Evolutionary conservation across 768 basidiomycete genomes (phyloP).

Genomic region (Suillus cothurnatus): DNA sequence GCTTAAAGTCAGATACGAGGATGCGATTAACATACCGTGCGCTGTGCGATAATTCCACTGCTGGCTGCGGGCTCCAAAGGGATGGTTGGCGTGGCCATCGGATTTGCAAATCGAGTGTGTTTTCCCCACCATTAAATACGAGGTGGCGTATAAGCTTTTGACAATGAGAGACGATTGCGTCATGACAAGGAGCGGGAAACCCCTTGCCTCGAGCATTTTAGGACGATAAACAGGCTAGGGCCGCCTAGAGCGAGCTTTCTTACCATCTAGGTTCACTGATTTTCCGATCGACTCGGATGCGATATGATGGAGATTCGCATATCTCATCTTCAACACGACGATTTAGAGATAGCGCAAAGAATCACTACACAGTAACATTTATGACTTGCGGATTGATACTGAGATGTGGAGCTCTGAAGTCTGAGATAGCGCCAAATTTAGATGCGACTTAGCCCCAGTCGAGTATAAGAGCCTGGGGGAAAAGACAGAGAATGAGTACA

Average conservation of each 20-base stretch:
- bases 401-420: neutral
- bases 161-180: neutral
- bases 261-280: neutral
- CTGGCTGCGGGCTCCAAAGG: neutral
- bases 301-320: neutral
- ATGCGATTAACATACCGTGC: neutral
- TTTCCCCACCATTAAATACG: neutral
- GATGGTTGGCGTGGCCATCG: neutral
- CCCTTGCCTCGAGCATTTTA: neutral
- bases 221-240: neutral
- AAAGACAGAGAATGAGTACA: too few species aligned
- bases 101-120: neutral
- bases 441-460: too few species aligned
- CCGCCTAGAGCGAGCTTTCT: neutral
- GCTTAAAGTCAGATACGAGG: neutral
- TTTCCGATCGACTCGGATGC: neutral
- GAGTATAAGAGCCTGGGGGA: too few species aligned
- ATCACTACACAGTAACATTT: neutral
- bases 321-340: neutral
- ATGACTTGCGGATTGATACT: neutral
- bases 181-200: neutral
- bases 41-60: neutral
- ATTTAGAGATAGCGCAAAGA: neutral
- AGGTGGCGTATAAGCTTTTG: neutral
- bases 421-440: too few species aligned